Conservation (phyloP, 2,329 filamentous ascomycete genomes). For the Cladophialophora exuberans region DNA sequence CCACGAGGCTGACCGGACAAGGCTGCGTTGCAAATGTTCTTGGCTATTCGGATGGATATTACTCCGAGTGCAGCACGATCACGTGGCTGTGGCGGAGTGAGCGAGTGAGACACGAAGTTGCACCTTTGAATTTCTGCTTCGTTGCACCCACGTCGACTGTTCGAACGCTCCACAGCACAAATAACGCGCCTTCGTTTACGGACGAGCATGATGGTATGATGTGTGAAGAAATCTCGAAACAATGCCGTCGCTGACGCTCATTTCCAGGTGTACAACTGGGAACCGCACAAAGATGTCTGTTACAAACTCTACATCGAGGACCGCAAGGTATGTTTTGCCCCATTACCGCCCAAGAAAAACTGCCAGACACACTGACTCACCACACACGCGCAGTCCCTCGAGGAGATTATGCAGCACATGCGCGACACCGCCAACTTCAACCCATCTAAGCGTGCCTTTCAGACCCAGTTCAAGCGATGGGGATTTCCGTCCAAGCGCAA, state of each 20-base stretch:
- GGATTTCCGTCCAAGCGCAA: constrained; percentile 76
- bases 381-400: constrained; percentile 55
- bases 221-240: no score
- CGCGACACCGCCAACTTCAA: constrained; percentile 66
- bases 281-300: constrained; percentile 66
- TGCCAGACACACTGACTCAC: constrained; percentile 17
- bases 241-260: constrained; percentile 13
- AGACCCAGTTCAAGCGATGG: constrained; percentile 78
- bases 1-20: no score
- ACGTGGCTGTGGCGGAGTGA: no score
- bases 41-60: no score
- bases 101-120: constrained; percentile 14
- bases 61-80: no score
- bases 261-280: constrained; percentile 67
- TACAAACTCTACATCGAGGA: constrained; percentile 77
- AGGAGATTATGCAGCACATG: constrained; percentile 76
- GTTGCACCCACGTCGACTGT: constrained; percentile 1
- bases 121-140: constrained; percentile 20
- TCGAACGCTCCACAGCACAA: constrained; percentile 7
- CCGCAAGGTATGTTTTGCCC: constrained; percentile 52
- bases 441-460: constrained; percentile 76
- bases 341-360: neutral
- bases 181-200: constrained; percentile 30
- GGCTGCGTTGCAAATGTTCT: no score
- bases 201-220: constrained; percentile 31